Evolutionary conservation across 495 filamentous ascomycete genomes (phyloP).

Genomic region (Penicillium riverlandense): DNA sequence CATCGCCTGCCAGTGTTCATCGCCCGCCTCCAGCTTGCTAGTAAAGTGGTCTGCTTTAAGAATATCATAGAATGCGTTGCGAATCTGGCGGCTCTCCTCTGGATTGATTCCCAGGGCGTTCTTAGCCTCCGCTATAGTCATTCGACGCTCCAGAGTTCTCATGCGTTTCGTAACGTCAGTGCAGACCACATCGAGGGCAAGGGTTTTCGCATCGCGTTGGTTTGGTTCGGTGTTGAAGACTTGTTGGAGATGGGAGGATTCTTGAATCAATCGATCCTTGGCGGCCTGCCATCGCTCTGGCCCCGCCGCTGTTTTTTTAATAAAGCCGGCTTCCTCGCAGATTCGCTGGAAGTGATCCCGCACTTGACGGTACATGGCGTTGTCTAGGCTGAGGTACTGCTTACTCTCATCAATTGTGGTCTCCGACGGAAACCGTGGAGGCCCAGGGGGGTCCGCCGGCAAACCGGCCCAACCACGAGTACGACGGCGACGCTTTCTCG

Average conservation of each 20-base stretch:
- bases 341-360: constrained; percentile 63
- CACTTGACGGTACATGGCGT: constrained; percentile 51
- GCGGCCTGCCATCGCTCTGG: constrained; percentile 66
- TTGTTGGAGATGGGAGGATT: constrained; percentile 56
- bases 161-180: constrained; percentile 78
- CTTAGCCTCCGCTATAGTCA: constrained; percentile 69
- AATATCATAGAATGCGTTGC: constrained; percentile 58
- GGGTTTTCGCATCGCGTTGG: constrained; percentile 44
- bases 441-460: constrained; percentile 65
- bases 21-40: constrained; percentile 64
- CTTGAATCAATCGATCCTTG: constrained; percentile 60
- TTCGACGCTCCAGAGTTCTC: constrained; percentile 51
- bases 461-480: constrained; percentile 65
- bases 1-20: constrained; percentile 64
- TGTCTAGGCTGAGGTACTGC: constrained; percentile 57
- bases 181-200: constrained; percentile 71
- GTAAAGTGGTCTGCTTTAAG: constrained; percentile 64
- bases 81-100: constrained; percentile 56
- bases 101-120: constrained; percentile 67
- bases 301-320: constrained; percentile 68
- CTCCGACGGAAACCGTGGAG: constrained; percentile 74
- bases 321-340: constrained; percentile 55
- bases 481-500: constrained; percentile 63
- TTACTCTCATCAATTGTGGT: constrained; percentile 77
- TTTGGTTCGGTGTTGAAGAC: constrained; percentile 51